Evolutionary conservation across 768 basidiomycete species (phyloP), one percentile per base, ranked within the genome.

Genomic region (Trametes gibbosa): DNA sequence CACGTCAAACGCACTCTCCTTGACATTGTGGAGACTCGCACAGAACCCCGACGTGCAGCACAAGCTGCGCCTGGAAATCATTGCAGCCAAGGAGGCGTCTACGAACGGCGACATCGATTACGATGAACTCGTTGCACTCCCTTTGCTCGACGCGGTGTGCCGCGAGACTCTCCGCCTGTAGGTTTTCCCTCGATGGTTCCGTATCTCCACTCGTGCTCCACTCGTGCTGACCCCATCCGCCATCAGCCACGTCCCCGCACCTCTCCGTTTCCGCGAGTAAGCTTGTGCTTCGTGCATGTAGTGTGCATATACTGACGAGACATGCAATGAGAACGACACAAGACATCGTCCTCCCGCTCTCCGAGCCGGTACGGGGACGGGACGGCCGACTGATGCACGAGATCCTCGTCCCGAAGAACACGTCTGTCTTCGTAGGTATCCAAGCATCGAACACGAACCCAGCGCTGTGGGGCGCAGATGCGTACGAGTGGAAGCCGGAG

Each of bases 41-140:
- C 8, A 69, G 67, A 39, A 69, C 67, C 69, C 65, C 6, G 68
- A 75, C 13, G 68, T 70, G 3, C 77, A 78, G 46, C 67, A 71
- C 2, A 71, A 74, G 50, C 67, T 65, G 60, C 72, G 55, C 17
- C 62, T 48, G 16, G 69, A 67, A 48, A 49, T 67, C 19, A 6
- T 58, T 9, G 55, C 57, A 9, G 63, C 63, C 0, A 27, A 40
- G 3, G 42, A 52, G 7, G 41, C 25, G 9, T 16, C n/a, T 29
- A 67, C 61, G 0, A 67, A 72, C 21, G 52, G 42, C 0, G 59
- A 60, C 48, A 48, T 64, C 14, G 41, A 14, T 1, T 57, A 61
- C 41, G 63, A 64, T 21, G 63, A 53, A 19, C 58, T 64, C 8
- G 55, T 57, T 1, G 8, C 45, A 2, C 41, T 64, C 5, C 63